Conservation (phyloP, 495 filamentous ascomycete species). For the Penicillium silybi region DNA sequence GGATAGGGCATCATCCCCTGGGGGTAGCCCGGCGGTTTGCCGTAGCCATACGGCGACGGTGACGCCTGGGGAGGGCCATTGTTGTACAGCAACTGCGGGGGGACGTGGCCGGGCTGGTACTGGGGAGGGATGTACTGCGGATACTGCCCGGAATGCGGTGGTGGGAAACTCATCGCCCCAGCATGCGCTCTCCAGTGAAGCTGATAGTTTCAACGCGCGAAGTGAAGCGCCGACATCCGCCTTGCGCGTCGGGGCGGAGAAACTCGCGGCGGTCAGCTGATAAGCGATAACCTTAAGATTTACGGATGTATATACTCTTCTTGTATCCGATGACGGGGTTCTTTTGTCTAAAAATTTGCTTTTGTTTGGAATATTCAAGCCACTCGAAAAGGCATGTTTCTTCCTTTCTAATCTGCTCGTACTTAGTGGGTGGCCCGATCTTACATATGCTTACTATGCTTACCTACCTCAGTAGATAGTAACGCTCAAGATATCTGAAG, state of each 20-base stretch:
- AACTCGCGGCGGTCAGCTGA: slow-evolving; percentile 29
- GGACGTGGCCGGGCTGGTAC: slow-evolving; percentile 33
- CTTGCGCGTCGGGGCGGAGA: slow-evolving; percentile 37
- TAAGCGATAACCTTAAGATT: slow-evolving; percentile 17
- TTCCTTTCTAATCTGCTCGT: too few species aligned
- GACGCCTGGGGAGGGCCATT: slow-evolving; percentile 31
- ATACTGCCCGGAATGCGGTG: slow-evolving; percentile 43
- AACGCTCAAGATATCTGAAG: not conserved
- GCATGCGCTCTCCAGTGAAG: slow-evolving; percentile 24
- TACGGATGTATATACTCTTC: not conserved
- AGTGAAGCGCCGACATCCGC: slow-evolving; percentile 8
- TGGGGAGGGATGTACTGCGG: slow-evolving; percentile 32
- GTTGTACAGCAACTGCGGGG: slow-evolving; percentile 40
- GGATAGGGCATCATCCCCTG: slow-evolving; percentile 38
- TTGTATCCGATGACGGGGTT: not conserved
- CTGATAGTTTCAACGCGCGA: slow-evolving; percentile 10
- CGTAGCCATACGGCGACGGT: slow-evolving; percentile 38
- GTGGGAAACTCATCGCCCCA: slow-evolving; percentile 50
- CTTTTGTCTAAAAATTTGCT: not conserved
- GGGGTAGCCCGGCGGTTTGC: slow-evolving; percentile 35
- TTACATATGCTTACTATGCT: not conserved
- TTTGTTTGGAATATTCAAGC: not conserved
- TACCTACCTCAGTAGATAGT: not conserved
- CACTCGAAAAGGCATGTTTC: too few species aligned
- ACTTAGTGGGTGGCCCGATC: not conserved